Evolutionary conservation across 1,284 basidiomycete genomes (phyloP).

Genomic region (Athelia psychrophila): DNA sequence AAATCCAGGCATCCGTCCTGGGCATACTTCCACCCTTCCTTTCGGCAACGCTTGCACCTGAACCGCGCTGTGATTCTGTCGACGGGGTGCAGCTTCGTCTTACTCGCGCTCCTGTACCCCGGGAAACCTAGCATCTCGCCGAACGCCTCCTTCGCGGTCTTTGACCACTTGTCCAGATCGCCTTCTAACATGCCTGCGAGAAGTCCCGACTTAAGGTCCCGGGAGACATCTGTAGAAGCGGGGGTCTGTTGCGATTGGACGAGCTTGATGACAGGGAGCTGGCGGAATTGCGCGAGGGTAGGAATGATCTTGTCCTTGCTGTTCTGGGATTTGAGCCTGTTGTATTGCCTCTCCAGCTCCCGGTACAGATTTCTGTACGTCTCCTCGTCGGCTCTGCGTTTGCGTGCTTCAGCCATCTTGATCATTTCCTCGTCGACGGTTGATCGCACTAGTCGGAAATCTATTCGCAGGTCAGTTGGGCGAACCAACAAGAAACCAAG

Average conservation of each 20-base stretch:
- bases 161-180: conserved; percentile 48
- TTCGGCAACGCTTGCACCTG: conserved; percentile 48
- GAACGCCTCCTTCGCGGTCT: conserved; percentile 39
- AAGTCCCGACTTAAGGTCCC: conserved; percentile 26
- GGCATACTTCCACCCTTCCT: conserved; percentile 28
- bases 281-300: conserved; percentile 39
- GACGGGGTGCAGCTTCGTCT: conserved; percentile 47
- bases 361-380: conserved; percentile 16
- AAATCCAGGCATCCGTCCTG: conserved; percentile 50
- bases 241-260: conserved; percentile 25
- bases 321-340: conserved; percentile 24
- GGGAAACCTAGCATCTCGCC: conserved; percentile 43
- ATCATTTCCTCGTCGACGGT: conserved; percentile 31
- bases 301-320: conserved; percentile 29
- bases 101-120: conserved; percentile 47
- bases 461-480: conserved; percentile 15
- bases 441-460: conserved; percentile 17
- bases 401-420: conserved; percentile 18
- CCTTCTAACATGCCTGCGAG: conserved; percentile 36
- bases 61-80: conserved; percentile 59
- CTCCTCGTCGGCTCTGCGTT: conserved; percentile 22
- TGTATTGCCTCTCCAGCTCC: conserved; percentile 30
- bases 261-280: conserved; percentile 36
- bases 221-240: conserved; percentile 11
- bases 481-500: too few relatives aligned